A percentile compares a stretch with the other conserved stretches of the same genome.
Conservation (phyloP, 139 green algal species). For the Picochlorum sp. region DNA sequence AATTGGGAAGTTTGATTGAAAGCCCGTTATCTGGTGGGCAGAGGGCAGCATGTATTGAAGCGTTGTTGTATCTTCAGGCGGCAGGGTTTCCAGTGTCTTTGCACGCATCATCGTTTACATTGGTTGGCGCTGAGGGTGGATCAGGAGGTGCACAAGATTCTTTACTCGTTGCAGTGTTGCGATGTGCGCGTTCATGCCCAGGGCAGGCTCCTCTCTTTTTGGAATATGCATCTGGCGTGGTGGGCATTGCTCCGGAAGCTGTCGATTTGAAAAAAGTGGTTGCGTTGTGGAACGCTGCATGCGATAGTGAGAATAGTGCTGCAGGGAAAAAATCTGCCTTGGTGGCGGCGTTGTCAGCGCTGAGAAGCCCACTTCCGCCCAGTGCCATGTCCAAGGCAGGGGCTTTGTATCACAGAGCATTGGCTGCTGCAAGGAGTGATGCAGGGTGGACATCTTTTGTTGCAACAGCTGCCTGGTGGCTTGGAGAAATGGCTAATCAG, state of each 20-base stretch:
- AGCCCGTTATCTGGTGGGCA: conserved; percentile 17
- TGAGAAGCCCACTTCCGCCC: conserved; percentile 30
- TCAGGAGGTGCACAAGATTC: conserved; percentile 22
- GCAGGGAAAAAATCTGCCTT: conserved; percentile 29
- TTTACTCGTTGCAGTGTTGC: conserved; percentile 30
- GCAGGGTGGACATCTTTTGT: conserved; percentile 46
- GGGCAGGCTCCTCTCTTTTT: conserved; percentile 43
- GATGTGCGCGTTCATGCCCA: conserved; percentile 38
- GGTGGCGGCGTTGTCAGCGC: conserved; percentile 28
- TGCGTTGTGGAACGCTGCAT: conserved; percentile 34
- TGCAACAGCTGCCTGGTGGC: conserved; percentile 51
- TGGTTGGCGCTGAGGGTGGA: conserved; percentile 13
- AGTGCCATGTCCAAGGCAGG: conserved; percentile 3
- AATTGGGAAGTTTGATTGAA: conserved; percentile 23
- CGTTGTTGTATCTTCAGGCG: conserved; percentile 40
- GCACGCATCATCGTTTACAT: not conserved
- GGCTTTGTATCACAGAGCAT: conserved; percentile 8
- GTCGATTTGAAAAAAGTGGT: conserved; percentile 36
- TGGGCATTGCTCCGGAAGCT: conserved; percentile 33
- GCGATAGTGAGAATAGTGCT: conserved; percentile 6
- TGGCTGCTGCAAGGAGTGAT: conserved; percentile 25
- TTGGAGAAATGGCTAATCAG: conserved; percentile 71
- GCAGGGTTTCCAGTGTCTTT: conserved; percentile 23
- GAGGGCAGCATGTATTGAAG: conserved; percentile 40
- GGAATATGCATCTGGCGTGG: conserved; percentile 42